Conservation (phyloP, 225 moss, liverwort and hornwort genomes). For the Straminergon stramineum region DNA sequence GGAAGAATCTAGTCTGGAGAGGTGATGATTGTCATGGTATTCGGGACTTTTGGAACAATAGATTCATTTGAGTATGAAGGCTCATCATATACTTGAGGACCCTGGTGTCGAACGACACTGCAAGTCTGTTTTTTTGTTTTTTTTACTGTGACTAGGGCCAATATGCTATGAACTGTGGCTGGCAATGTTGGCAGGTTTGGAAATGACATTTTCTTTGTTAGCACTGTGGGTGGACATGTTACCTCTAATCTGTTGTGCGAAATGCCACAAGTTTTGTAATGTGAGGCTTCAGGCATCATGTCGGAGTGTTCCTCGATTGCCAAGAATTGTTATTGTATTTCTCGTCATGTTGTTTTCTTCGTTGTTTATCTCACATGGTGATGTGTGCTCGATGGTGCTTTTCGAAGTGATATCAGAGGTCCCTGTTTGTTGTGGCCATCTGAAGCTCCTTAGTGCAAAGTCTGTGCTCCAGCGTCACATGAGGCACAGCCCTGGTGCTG, state of each 20-base stretch:
- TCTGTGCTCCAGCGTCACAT: neutral
- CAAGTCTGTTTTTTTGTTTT: neutral
- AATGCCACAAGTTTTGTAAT: neutral
- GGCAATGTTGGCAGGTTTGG: neutral
- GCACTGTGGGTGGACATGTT: neutral
- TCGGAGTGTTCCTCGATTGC: neutral
- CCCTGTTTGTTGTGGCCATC: neutral
- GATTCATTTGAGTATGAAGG: conserved; percentile 9
- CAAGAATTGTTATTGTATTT: neutral
- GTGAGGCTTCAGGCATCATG: neutral
- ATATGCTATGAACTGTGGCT: neutral
- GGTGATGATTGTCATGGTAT: neutral
- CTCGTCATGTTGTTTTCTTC: neutral
- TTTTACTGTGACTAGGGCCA: neutral
- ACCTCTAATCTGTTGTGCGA: neutral
- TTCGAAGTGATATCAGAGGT: neutral
- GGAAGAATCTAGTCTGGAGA: neutral
- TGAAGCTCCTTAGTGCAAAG: neutral
- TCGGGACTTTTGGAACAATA: neutral
- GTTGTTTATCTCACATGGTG: neutral
- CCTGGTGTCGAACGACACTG: neutral
- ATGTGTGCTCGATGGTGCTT: neutral
- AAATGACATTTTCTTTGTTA: neutral
- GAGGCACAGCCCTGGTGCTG: neutral
- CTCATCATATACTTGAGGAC: neutral